Evolutionary conservation across 495 filamentous ascomycete genomes (phyloP), one percentile per base, ranked within the genome.

Genomic region (Opeltia flavorubescens): DNA sequence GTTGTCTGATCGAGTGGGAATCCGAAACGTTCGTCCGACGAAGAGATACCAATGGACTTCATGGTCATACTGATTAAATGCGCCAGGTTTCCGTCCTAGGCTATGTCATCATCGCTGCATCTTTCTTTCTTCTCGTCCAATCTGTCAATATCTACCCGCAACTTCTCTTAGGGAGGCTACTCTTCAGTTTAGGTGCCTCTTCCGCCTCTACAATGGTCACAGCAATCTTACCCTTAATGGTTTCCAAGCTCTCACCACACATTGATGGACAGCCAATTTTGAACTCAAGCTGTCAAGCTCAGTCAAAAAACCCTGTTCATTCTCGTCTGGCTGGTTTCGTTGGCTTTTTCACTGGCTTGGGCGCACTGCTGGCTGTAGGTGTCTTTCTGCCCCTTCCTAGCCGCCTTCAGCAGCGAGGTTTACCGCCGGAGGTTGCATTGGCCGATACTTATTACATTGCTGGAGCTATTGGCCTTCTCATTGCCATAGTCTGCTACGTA

Each of bases 151-250:
- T 95, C 2, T 95, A 94, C 60, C 89, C 91, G 24, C 80, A 94
- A 58, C 70, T 99, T 53, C 66, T 99, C 31, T 66, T 96, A 26
- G 89, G 82, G 20, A 71, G 91, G 50, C 68, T 95, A 30, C 66
- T 91, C 29, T 99, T 99, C 65, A 89, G 86, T 50, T 46, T 95
- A 11, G 91, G 91, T 9, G 91, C 84, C 3, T 83, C 89, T 12
- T 93, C 91, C 11, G 82, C 85, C 60, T 86, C 87, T 23, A 96
- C 93, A 1, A 99, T 99, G 91, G 91, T 99, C 25, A 95, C 93
- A 4, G 91, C 91, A 1, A 84, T 93, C 23, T 69, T 96, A 15
- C 93, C 91, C 1, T 81, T 83, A 5, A 84, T 98, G 59, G 88
- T 86, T 46, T 83, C 78, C 1, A 75, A 83, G 42, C 55, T 18